These are phyloP conservation scores for Colletotrichum cordylinicola DNA, from an alignment of 2,329 filamentous ascomycete genomes.

Conservation along the genomic window DNA sequence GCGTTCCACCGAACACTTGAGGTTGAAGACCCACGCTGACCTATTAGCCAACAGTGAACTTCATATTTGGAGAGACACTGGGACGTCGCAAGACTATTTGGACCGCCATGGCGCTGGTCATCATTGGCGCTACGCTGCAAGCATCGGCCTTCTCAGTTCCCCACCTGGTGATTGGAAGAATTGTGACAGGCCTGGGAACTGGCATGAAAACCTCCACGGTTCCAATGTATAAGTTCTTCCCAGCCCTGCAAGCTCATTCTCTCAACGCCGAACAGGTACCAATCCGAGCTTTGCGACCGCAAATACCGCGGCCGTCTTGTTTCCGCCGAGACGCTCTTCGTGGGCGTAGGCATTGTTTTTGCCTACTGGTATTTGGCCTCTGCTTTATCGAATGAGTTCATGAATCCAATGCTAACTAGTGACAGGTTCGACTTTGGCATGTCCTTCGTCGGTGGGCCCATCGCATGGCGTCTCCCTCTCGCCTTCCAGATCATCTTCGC, in stretches of 20 bases:
- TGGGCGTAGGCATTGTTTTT: conserved; percentile 46
- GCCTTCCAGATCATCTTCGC: conserved; percentile 40
- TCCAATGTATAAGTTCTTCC: conserved; percentile 30
- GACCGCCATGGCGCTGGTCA: conserved; percentile 35
- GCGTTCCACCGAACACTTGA: neutral
- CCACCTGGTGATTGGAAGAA: conserved; percentile 46
- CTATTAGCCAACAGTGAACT: conserved; percentile 4
- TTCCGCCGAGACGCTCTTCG: conserved; percentile 41
- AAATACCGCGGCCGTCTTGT: conserved; percentile 48
- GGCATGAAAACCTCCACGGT: conserved; percentile 40
- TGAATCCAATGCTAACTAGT: neutral
- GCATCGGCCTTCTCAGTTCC: conserved; percentile 38
- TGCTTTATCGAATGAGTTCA: neutral
- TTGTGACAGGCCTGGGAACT: conserved; percentile 46
- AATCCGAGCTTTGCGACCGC: conserved; percentile 48
- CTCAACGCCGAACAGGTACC: conserved; percentile 32
- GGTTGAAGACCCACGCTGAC: neutral
- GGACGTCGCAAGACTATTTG: conserved; percentile 37
- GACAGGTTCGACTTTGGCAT: conserved; percentile 38
- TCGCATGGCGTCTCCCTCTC: conserved; percentile 30
- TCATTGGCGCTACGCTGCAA: conserved; percentile 39
- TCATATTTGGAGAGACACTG: conserved; percentile 36
- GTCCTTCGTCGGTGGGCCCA: conserved; percentile 32
- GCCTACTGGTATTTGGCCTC: conserved; percentile 29
- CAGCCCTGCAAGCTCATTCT: neutral